Evolutionary conservation across 257 asterid genomes (phyloP), one percentile per base, ranked within the genome.

Genomic region (Scutellaria minor): DNA sequence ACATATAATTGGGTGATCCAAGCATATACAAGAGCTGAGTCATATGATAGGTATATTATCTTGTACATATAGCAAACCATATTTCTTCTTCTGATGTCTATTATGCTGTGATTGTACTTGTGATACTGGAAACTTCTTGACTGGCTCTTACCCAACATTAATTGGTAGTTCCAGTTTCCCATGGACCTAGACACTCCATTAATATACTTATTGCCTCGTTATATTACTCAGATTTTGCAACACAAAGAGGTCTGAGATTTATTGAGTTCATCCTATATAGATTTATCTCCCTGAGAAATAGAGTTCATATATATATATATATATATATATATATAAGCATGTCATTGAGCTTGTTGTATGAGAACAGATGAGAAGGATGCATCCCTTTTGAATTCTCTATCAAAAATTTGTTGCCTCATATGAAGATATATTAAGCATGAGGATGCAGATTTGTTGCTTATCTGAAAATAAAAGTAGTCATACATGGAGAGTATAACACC

Each of bases 1-100:
- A 88, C 99, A 40, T 94, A 94, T 81, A 94, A 94, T 85, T 94
- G 97, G 97, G 97, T 94, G 81, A 94, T 94, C 85, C 99, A 91
- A 86, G 97, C 99, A 72, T 91, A 88, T 76, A 91, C 99, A 68
- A 89, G 99, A 84, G 99, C 97, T 7, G 99, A 91, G 73, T 86
- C 99, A 63, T 94, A 94, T 83, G 97, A 94, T 81, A 94, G 99
- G 98, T 91, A 78, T 73, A 9, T 55, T 63, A 41, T 46, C 13
- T 77, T 62, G 60, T 77, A 31, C 52, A 39, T 27, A 24, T 45
- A 56, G 27, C 56, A 68, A 31, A 45, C 50, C 53, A 42, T 55
- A 24, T 44, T 66, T 65, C 5, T 41, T 58, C 44, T 55, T 37
- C 12, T 70, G 37, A 57, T 56, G 66, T 73, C 40, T 75, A 71